A percentile compares a stretch with the other conserved stretches of the same genome.
Conservation (phyloP, 2,329 filamentous ascomycete genomes). For the Cucurbitaria berberidis region DNA sequence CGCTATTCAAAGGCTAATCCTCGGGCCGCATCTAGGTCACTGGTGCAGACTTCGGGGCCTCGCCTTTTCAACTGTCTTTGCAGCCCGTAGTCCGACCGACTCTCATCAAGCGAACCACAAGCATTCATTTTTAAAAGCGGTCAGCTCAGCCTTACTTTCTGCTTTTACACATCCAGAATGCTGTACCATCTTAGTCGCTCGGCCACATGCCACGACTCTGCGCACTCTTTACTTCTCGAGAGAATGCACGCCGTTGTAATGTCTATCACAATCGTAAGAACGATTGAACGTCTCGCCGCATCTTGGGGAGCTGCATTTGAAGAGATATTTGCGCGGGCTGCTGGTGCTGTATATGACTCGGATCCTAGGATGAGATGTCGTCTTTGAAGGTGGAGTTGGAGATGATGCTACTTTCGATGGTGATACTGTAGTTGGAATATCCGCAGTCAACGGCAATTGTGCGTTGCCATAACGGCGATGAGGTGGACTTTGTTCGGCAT, state of each 20-base stretch:
- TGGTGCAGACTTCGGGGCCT: no score
- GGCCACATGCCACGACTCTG: no score
- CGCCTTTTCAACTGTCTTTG: no score
- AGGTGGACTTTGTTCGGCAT: not conserved
- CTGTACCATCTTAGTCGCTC: no score
- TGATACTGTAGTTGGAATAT: no score
- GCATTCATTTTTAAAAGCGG: no score
- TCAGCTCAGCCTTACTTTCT: no score
- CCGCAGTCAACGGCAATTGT: not conserved
- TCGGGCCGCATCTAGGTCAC: no score
- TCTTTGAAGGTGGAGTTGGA: not conserved
- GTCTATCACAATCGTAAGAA: constrained; percentile 5
- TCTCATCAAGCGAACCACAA: no score
- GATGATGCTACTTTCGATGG: not conserved
- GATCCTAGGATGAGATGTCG: not conserved
- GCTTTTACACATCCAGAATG: no score
- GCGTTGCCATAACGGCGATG: not conserved
- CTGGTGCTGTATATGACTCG: not conserved
- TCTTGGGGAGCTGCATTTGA: not conserved
- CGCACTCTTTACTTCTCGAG: not conserved
- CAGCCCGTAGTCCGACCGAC: no score
- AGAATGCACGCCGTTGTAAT: constrained; percentile 6
- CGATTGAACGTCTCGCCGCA: not conserved
- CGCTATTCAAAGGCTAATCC: no score
- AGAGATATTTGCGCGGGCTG: not conserved